phyloP scores from a whole-genome alignment of 2,329 filamentous ascomycete species.

The Paracorniculantispora psalliotae region DNA sequence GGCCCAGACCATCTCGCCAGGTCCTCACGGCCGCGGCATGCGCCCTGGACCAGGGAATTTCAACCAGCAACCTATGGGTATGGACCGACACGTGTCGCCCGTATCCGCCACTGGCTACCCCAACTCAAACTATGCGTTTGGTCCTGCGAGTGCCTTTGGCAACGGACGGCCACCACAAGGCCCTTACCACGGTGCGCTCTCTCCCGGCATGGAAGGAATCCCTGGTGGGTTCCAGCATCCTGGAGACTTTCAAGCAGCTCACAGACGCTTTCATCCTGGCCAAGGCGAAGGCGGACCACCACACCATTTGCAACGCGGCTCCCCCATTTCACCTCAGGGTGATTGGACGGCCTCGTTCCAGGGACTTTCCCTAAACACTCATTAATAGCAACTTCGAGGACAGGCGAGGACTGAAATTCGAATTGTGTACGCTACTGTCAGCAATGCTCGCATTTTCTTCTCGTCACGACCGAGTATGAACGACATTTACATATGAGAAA shows the following conservation, averaged over 20 bases:
- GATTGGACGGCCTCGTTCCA: constrained; percentile 65
- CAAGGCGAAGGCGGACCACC: constrained; percentile 31
- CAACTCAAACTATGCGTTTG: constrained; percentile 32
- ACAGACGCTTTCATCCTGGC: constrained; percentile 42
- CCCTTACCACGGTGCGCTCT: constrained; percentile 25
- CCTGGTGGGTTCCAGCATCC: constrained; percentile 30
- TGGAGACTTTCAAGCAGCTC: constrained; percentile 42
- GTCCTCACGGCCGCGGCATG: constrained; percentile 31
- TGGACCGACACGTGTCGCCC: constrained; percentile 37
- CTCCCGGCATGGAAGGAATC: constrained; percentile 27
- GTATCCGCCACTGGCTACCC: constrained; percentile 32
- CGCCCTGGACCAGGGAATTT: constrained; percentile 37
- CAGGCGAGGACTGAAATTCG: constrained; percentile 1
- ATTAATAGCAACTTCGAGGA: constrained; percentile 28
- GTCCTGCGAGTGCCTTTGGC: constrained; percentile 27
- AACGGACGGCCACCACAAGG: constrained; percentile 24
- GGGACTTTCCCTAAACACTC: constrained; percentile 65
- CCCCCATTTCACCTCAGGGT: constrained; percentile 40
- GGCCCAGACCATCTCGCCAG: constrained; percentile 5
- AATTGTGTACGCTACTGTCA: constrained; percentile 6
- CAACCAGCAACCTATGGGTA: constrained; percentile 32
- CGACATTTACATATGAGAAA: constrained; percentile 4
- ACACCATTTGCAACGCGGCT: constrained; percentile 34
- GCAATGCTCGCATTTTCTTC: not conserved
- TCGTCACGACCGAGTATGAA: constrained; percentile 5